Evolutionary conservation across 768 basidiomycete species (phyloP), one percentile per base, ranked within the genome.

Genomic region (Phlebiopsis gigantea): DNA sequence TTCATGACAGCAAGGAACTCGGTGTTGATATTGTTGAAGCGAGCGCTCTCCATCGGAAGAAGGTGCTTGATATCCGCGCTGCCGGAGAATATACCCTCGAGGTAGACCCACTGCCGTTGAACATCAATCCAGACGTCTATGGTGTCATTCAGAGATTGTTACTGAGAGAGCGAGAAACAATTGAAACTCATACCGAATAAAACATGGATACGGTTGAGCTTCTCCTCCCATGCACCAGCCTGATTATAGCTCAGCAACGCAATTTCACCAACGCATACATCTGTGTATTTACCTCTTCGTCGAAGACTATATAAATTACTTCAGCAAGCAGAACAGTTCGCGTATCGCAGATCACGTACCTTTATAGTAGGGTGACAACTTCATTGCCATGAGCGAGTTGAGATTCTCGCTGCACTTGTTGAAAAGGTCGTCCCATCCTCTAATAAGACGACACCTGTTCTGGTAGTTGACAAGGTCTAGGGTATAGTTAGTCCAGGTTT

Each of bases 21-120:
- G 45, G 92, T 84, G 69, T 99, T 98, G 79, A 99, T 99, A 73
- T 95, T 98, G 69, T 90, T 88, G 76, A 99, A 99, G 28, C 97
- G 90, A n/a, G 93, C 84, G 65, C 87, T 93, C 73, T 99, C 97
- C 59, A 98, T 89, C 0, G 97, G 97, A 25, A 99, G 85, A 14
- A 99, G 84, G 69, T 99, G 97, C 69, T 98, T 98, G 80, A 99
- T 98, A 68, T 99, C 97, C 24, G 95, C 97, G 63, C 94, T 98
- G 30, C 96, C 95, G n/a, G 96, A 93, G 73, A 99, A 99, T 64
- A 99, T 99, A 43, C 97, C 97, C 71, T 99, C 97, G 52, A 99
- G 80, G 69, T 99, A 99, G 0, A 99, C 97, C 97, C 97, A 99
- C 75, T 99, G 97, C 6, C 97, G 85, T 65, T 99, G 97, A 15